Conservation (phyloP, 495 filamentous ascomycete species). For the Talaromyces ruber region DNA sequence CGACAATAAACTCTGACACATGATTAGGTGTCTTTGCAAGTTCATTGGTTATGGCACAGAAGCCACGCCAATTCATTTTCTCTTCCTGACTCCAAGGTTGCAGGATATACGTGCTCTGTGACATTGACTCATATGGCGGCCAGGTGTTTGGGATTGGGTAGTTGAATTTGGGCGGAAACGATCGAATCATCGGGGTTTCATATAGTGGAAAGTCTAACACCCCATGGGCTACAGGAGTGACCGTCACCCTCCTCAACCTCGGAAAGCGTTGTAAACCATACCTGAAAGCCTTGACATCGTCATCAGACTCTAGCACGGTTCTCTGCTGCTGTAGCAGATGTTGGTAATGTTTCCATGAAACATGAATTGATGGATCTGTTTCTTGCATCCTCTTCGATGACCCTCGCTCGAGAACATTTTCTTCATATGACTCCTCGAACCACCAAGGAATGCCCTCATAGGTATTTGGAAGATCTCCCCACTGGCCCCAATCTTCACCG, state of each 20-base stretch:
- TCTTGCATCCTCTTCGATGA: neutral
- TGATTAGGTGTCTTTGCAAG: constrained; percentile 8
- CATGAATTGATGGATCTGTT: neutral
- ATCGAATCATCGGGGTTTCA: constrained; percentile 24
- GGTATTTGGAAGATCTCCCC: neutral
- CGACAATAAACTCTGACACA: constrained; percentile 14
- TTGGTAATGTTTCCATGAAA: constrained; percentile 14
- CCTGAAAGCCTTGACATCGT: constrained; percentile 14
- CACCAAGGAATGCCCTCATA: neutral
- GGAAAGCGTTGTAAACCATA: constrained; percentile 19
- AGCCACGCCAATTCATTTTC: constrained; percentile 15
- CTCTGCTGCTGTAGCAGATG: constrained; percentile 13
- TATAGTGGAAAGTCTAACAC: constrained; percentile 19
- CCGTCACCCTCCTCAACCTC: constrained; percentile 13
- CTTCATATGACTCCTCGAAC: neutral
- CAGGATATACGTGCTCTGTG: neutral
- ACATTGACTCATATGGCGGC: constrained; percentile 8
- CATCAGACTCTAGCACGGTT: constrained; percentile 9
- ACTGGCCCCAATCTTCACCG: neutral
- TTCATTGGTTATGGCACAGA: constrained; percentile 11
- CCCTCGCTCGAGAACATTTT: neutral
- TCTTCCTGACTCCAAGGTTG: constrained; percentile 4
- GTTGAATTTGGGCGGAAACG: constrained; percentile 23
- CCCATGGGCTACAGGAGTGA: constrained; percentile 23
- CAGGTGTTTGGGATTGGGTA: constrained; percentile 11